phyloP scores from a whole-genome alignment of 1,284 basidiomycete genomes.

The Apiotrichum mycotoxinovorans region DNA sequence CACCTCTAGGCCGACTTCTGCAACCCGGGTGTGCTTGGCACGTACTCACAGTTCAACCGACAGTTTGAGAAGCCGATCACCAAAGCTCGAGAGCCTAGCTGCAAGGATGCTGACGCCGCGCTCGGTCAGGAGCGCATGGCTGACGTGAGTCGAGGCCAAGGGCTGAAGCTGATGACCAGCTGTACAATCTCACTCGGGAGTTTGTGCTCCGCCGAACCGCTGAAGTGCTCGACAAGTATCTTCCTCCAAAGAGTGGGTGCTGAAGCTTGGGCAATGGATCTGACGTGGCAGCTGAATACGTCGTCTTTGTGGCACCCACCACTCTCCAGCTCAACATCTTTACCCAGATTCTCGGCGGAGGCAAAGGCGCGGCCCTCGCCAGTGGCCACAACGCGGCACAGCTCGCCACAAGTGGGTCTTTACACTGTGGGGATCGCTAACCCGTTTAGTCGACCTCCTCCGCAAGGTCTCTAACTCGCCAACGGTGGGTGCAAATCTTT shows the following conservation, averaged over 20 bases:
- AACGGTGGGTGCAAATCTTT: slow-evolving; percentile 50
- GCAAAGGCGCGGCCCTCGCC: slow-evolving; percentile 60
- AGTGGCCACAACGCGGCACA: slow-evolving; percentile 68
- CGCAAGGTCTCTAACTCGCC: slow-evolving; percentile 94
- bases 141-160: slow-evolving; percentile 56
- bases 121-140: slow-evolving; percentile 68
- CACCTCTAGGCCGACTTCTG: slow-evolving; percentile 75
- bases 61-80: slow-evolving; percentile 88
- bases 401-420: slow-evolving; percentile 69
- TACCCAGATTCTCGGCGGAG: slow-evolving; percentile 56
- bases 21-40: slow-evolving; percentile 77
- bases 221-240: slow-evolving; percentile 71
- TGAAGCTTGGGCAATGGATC: neutral
- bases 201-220: slow-evolving; percentile 89
- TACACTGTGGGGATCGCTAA: neutral
- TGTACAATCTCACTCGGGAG: slow-evolving; percentile 71
- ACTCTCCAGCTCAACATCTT: slow-evolving; percentile 77
- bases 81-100: slow-evolving; percentile 75
- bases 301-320: slow-evolving; percentile 84
- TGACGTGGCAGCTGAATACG: slow-evolving; percentile 76
- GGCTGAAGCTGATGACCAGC: slow-evolving; percentile 50
- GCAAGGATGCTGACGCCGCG: slow-evolving; percentile 66
- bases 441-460: slow-evolving; percentile 51
- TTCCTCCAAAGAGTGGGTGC: slow-evolving; percentile 82
- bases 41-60: slow-evolving; percentile 66